Evolutionary conservation across 257 asterid species (phyloP), one percentile per base, ranked within the genome.

Genomic region (Apocynum venetum): DNA sequence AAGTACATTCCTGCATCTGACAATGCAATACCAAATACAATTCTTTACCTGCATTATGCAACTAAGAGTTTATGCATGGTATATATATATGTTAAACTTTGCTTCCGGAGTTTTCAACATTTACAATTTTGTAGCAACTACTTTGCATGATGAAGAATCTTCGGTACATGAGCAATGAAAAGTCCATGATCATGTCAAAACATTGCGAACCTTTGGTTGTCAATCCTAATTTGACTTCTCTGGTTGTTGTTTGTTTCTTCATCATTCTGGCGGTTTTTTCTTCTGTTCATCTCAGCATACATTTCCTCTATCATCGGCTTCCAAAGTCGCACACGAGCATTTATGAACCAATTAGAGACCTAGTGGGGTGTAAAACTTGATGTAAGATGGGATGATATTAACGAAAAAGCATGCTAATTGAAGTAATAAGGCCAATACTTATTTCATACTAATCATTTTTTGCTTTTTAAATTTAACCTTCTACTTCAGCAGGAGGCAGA

Each of bases 291-390:
- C 87, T 93, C 98, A 0, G 93, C 90, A 65, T 88, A 92, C 98
- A 92, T 92, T 79, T 93, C 98, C 87, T 93, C 98, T 40, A 93
- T 92, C 97, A 93, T 87, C 12, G 98, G 98, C 76, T 93, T 93
- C 98, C 98, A 93, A 7, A 93, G 90, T 12, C 97, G 91, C 49
- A 93, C 98, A 6, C 97, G 89, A 2, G 98, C 98, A 80, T 93
- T 93, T 82, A 93, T 93, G 64, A 93, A 93, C 98, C 97, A 93
- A 68, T 93, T 93, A 0, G 96, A 93, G 38, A 93, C 98, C 98
- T 92, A 79, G 20, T 75, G n/a, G 19, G 46, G 43, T 20, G 56
- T 41, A 69, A 70, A 31, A 25, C 6, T 4, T 55, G 20, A 12
- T 52, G n/a, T 47, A 56, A 55, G 74, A 53, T 77, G 13, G 52